Evolutionary conservation across 2,329 filamentous ascomycete genomes (phyloP).

Genomic region (Trichophyton mentagrophytes): DNA sequence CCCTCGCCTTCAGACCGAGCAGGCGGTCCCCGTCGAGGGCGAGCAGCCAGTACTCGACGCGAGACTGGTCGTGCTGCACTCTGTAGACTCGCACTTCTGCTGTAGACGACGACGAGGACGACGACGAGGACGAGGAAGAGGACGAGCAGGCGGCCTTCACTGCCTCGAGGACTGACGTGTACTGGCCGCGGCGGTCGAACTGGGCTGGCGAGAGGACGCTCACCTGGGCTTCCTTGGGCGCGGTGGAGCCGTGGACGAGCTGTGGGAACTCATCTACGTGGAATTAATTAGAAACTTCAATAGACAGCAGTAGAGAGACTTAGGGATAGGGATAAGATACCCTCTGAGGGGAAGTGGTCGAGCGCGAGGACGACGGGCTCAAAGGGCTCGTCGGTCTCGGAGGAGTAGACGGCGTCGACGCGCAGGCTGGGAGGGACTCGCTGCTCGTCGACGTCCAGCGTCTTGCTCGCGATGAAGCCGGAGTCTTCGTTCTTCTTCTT

Average conservation of each 20-base stretch:
- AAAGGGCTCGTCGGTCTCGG: constrained; percentile 78
- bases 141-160: constrained; percentile 32
- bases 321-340: background rate
- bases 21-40: constrained; percentile 48
- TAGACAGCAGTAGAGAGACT: background rate
- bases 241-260: background rate
- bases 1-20: constrained; percentile 65
- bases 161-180: constrained; percentile 35
- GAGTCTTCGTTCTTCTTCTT: constrained; percentile 20
- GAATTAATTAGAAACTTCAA: background rate
- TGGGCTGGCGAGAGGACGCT: constrained; percentile 52
- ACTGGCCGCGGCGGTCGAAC: constrained; percentile 62
- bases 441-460: constrained; percentile 29
- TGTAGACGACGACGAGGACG: constrained; percentile 13
- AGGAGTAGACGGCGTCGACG: constrained; percentile 55
- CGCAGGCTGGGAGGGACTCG: constrained; percentile 49
- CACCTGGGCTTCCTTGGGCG: background rate
- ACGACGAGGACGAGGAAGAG: no score
- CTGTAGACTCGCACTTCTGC: constrained; percentile 63
- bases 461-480: constrained; percentile 20
- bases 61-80: constrained; percentile 49
- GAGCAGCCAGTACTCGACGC: constrained; percentile 70
- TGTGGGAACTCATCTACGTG: background rate
- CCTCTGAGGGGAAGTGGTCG: constrained; percentile 12
- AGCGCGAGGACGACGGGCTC: constrained; percentile 59